Evolutionary conservation across 2,329 filamentous ascomycete species (phyloP).

Genomic region (Fusarium drepaniforme): DNA sequence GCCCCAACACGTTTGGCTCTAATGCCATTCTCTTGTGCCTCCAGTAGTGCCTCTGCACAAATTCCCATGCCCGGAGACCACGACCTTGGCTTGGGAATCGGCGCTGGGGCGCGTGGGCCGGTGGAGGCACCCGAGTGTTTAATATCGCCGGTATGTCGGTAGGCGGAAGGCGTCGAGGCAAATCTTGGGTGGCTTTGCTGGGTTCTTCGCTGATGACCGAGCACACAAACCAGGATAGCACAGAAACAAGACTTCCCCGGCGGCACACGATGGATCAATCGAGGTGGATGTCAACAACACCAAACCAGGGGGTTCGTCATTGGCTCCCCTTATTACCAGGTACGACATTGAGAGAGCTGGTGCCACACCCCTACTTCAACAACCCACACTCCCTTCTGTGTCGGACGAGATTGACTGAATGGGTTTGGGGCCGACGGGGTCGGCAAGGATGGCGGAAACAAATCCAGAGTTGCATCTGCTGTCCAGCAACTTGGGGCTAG

Average conservation of each 20-base stretch:
- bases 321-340: conserved; percentile 35
- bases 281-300: conserved; percentile 38
- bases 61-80: conserved; percentile 9
- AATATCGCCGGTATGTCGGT: conserved; percentile 29
- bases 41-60: conserved; percentile 9
- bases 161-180: conserved; percentile 25
- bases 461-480: conserved; percentile 36
- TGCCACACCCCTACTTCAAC: conserved; percentile 38
- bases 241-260: conserved; percentile 26
- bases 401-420: conserved; percentile 44
- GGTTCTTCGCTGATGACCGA: conserved; percentile 32
- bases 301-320: conserved; percentile 26
- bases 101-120: conserved; percentile 13
- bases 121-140: conserved; percentile 22
- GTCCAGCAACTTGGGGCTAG: conserved; percentile 30
- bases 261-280: conserved; percentile 21
- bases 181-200: conserved; percentile 21
- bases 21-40: background rate
- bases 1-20: conserved; percentile 13
- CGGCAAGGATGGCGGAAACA: conserved; percentile 42
- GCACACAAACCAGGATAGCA: conserved; percentile 26
- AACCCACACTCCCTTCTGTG: conserved; percentile 36
- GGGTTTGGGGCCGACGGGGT: conserved; percentile 36
- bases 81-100: conserved; percentile 12
- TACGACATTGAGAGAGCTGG: conserved; percentile 28